A percentile compares a stretch with the other conserved stretches of the same genome.
These are phyloP conservation scores for Auricularia auricula-judae DNA, from an alignment of 768 basidiomycete genomes.

Conservation along the genomic window DNA sequence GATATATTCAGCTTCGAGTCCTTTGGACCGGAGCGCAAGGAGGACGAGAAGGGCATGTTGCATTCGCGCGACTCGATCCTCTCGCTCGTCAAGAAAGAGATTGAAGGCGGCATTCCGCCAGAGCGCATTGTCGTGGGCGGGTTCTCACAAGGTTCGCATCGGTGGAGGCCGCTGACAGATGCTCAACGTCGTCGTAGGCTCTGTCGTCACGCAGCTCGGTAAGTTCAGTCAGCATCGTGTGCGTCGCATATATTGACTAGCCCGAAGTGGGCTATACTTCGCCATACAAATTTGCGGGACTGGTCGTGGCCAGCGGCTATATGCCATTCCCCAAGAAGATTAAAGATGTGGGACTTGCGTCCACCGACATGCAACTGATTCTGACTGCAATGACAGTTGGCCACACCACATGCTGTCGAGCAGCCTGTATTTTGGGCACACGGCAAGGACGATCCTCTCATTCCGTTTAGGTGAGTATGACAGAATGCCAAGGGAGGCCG, in stretches of 20 bases:
- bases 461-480: constrained; percentile 36
- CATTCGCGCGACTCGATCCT: constrained; percentile 50
- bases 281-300: constrained; percentile 47
- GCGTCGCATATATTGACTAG: constrained; percentile 4
- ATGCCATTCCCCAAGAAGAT: constrained; percentile 57
- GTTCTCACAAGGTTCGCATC: constrained; percentile 65
- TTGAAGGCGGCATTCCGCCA: constrained; percentile 56
- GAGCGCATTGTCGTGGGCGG: constrained; percentile 76
- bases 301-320: constrained; percentile 71
- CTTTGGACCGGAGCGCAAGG: constrained; percentile 22
- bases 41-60: constrained; percentile 74
- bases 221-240: neutral
- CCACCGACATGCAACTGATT: neutral
- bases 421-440: constrained; percentile 84
- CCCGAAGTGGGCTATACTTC: neutral
- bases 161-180: neutral
- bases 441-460: constrained; percentile 65
- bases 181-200: neutral
- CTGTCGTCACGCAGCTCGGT: neutral
- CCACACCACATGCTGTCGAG: constrained; percentile 45
- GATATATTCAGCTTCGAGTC: constrained; percentile 55
- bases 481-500: neutral
- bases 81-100: constrained; percentile 60
- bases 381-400: neutral
- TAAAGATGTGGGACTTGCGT: constrained; percentile 24